These are phyloP conservation scores for Aspergillus piperis DNA, from an alignment of 2,329 filamentous ascomycete genomes.

Conservation along the genomic window DNA sequence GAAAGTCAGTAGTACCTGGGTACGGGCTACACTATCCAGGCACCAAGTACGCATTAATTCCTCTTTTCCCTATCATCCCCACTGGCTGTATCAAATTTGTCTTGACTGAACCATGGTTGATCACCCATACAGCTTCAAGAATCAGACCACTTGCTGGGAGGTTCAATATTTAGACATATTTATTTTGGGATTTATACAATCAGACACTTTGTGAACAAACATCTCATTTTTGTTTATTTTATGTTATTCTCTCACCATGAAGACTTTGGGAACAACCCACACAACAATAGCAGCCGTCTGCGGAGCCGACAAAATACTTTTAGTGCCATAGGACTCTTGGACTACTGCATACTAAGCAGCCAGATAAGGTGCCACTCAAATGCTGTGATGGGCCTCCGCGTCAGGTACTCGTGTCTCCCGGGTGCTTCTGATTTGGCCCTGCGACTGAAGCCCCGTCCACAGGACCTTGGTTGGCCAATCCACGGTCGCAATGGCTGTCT, in stretches of 20 bases:
- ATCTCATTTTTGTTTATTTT: too few relatives aligned
- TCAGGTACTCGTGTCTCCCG: conserved; percentile 19
- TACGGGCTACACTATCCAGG: neutral
- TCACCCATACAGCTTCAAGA: neutral
- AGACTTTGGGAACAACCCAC: neutral
- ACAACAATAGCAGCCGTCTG: neutral
- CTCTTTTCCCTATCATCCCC: conserved; percentile 19
- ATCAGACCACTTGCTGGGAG: conserved; percentile 2
- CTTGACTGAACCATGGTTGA: conserved; percentile 19
- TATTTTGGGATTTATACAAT: too few relatives aligned
- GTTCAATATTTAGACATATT: neutral
- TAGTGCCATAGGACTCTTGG: neutral
- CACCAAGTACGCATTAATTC: neutral
- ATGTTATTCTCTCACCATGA: too few relatives aligned
- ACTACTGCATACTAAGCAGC: conserved; percentile 2
- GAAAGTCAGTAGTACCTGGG: neutral
- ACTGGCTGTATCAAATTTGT: conserved; percentile 22
- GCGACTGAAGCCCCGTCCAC: conserved; percentile 13
- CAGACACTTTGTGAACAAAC: too few relatives aligned
- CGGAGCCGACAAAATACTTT: neutral
- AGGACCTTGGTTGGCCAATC: conserved; percentile 26
- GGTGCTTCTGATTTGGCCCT: conserved; percentile 19
- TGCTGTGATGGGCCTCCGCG: conserved; percentile 12
- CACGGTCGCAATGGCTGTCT: conserved; percentile 18
- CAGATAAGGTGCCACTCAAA: conserved; percentile 7